Conservation (phyloP, 2,329 filamentous ascomycete species). For the Colletotrichum cereale region DNA sequence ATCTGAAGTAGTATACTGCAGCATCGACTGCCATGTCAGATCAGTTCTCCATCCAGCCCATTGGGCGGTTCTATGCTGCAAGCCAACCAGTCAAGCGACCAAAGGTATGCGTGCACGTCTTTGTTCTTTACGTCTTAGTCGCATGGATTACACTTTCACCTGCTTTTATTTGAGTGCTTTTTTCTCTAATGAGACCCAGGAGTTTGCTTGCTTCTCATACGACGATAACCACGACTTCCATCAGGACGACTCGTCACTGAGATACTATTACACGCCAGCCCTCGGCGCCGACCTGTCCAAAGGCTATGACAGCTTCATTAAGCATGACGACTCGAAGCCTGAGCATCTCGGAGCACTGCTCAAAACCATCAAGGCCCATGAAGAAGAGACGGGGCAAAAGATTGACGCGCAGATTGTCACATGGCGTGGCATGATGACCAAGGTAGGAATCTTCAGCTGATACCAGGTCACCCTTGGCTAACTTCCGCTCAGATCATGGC, state of each 20-base stretch:
- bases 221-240: constrained; percentile 84
- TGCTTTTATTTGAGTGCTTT: background rate
- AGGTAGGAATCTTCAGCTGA: constrained; percentile 65
- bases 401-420: constrained; percentile 86
- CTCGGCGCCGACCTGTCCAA: constrained; percentile 80
- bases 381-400: constrained; percentile 74
- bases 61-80: constrained; percentile 74
- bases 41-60: constrained; percentile 75
- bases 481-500: constrained; percentile 78
- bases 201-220: constrained; percentile 94
- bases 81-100: constrained; percentile 81
- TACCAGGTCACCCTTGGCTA: background rate
- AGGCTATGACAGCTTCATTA: constrained; percentile 86
- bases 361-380: constrained; percentile 78
- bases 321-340: constrained; percentile 84
- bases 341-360: constrained; percentile 90
- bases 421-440: constrained; percentile 99
- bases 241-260: constrained; percentile 82
- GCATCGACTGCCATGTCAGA: constrained; percentile 16
- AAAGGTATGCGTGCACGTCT: constrained; percentile 62
- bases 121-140: background rate
- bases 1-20: background rate
- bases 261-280: constrained; percentile 86
- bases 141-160: background rate
- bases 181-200: constrained; percentile 61